Evolutionary conservation across 768 basidiomycete species (phyloP).

Genomic region (Collybia nuda): DNA sequence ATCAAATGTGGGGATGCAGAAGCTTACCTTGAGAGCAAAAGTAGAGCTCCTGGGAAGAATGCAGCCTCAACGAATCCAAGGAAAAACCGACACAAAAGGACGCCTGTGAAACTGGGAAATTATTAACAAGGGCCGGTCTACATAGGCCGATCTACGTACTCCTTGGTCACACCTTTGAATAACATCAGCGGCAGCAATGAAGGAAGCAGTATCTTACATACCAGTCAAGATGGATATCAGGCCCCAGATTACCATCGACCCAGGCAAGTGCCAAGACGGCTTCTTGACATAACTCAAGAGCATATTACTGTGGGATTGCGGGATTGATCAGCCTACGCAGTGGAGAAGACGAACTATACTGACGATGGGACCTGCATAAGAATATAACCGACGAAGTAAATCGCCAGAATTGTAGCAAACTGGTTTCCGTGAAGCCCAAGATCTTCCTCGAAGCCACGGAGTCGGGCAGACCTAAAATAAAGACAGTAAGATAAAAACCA

Average conservation of each 20-base stretch:
- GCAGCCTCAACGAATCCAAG: slow-evolving; percentile 50
- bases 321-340: slow-evolving; percentile 14
- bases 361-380: slow-evolving; percentile 31
- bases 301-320: slow-evolving; percentile 59
- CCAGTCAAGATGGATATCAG: slow-evolving; percentile 41
- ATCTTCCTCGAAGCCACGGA: slow-evolving; percentile 52
- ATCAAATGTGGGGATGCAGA: not conserved
- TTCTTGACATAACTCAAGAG: slow-evolving; percentile 51
- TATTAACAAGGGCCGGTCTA: not conserved
- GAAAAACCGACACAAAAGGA: slow-evolving; percentile 48
- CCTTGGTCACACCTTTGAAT: slow-evolving; percentile 23
- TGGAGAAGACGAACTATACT: not conserved
- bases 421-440: slow-evolving; percentile 45
- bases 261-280: slow-evolving; percentile 55
- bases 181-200: not conserved
- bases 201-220: not conserved
- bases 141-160: slow-evolving; percentile 14
- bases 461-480: slow-evolving; percentile 45
- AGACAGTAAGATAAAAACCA: not conserved
- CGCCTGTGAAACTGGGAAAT: slow-evolving; percentile 36
- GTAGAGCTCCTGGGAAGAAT: slow-evolving; percentile 45
- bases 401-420: slow-evolving; percentile 49
- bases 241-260: slow-evolving; percentile 57
- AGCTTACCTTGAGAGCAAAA: slow-evolving; percentile 33
- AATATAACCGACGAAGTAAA: slow-evolving; percentile 42